These are phyloP conservation scores for Mycena crocata DNA, from an alignment of 768 basidiomycete genomes.

Conservation along the genomic window DNA sequence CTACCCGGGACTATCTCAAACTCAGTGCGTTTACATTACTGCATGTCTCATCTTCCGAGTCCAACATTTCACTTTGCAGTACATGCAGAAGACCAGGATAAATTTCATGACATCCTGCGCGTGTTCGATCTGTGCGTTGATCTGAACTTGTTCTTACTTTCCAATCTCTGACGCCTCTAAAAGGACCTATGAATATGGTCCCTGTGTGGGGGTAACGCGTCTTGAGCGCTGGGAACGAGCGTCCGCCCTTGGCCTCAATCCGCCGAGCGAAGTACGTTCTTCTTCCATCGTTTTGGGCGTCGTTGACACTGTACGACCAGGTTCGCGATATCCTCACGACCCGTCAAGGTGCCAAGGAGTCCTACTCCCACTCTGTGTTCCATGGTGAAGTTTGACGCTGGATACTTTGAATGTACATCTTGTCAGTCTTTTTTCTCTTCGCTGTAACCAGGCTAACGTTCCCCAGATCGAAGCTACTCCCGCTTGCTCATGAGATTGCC, in stretches of 20 bases:
- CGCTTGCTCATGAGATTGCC: constrained; percentile 1
- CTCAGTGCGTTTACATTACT: constrained; percentile 65
- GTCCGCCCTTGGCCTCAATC: constrained; percentile 77
- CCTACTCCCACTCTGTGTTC: constrained; percentile 75
- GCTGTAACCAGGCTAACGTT: neutral
- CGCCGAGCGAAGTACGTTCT: constrained; percentile 76
- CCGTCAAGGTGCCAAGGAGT: constrained; percentile 67
- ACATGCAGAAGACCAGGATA: constrained; percentile 70
- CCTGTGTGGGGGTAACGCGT: constrained; percentile 82
- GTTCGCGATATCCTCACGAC: constrained; percentile 83
- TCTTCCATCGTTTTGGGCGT: neutral
- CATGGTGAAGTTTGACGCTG: constrained; percentile 56
- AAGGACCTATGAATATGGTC: constrained; percentile 85
- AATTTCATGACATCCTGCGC: constrained; percentile 77
- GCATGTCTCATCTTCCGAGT: neutral
- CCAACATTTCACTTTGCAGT: constrained; percentile 59
- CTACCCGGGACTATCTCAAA: constrained; percentile 64
- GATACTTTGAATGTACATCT: neutral
- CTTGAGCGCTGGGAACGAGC: constrained; percentile 92
- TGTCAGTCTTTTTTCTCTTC: neutral
- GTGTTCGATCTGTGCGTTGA: constrained; percentile 76
- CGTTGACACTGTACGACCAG: constrained; percentile 52
- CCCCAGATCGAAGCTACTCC: constrained; percentile 10
- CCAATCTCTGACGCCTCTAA: constrained; percentile 18
- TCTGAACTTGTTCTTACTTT: neutral